A percentile compares a stretch with the other conserved stretches of the same genome.
phyloP scores from a whole-genome alignment of 768 basidiomycete genomes.

The Mrakia frigida region DNA sequence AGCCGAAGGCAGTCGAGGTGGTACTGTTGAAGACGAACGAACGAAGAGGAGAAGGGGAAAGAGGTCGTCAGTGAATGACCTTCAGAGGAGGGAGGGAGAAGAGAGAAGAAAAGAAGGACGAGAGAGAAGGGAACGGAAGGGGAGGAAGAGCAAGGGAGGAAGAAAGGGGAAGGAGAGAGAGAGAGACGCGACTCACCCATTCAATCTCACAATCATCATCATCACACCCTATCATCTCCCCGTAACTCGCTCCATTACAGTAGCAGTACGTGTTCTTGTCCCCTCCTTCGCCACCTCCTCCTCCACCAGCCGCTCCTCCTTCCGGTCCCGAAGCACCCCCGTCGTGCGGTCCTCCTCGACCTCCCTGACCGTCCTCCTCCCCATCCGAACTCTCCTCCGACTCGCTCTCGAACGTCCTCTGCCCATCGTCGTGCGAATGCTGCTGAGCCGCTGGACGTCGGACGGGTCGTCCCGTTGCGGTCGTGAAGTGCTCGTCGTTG shows the following conservation, averaged over 20 bases:
- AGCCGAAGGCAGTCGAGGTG: slow-evolving; percentile 72
- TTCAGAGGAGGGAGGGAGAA: background rate
- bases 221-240: slow-evolving; percentile 94
- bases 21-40: slow-evolving; percentile 54
- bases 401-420: slow-evolving; percentile 34
- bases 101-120: background rate
- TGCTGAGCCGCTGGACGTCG: background rate
- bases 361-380: slow-evolving; percentile 32
- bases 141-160: background rate
- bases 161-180: background rate
- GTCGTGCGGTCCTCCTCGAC: slow-evolving; percentile 18
- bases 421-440: slow-evolving; percentile 36
- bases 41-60: slow-evolving; percentile 17
- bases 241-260: slow-evolving; percentile 77
- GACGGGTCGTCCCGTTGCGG: background rate
- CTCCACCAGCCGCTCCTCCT: slow-evolving; percentile 13
- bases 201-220: slow-evolving; percentile 70
- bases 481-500: background rate
- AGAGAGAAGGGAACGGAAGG: too few species aligned
- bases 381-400: slow-evolving; percentile 37
- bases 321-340: too few species aligned
- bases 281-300: slow-evolving; percentile 38
- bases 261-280: slow-evolving; percentile 70
- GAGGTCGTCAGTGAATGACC: background rate
- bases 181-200: slow-evolving; percentile 64